Conservation (phyloP, 1,284 basidiomycete species). For the Porogramme epimiltina region DNA sequence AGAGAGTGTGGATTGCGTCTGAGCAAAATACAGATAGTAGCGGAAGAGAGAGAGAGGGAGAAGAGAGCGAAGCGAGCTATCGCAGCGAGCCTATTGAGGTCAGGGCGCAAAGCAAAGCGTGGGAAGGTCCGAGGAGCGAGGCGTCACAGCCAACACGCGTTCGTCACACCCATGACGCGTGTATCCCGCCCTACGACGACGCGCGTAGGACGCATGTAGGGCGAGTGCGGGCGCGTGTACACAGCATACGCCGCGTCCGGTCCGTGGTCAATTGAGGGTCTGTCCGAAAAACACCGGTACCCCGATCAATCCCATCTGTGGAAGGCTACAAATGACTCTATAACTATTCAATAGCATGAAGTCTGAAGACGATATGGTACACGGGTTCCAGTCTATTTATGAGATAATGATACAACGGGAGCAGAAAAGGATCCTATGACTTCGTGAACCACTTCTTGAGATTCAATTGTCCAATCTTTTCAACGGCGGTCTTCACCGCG, state of each 20-base stretch:
- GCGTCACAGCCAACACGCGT: constrained; percentile 19
- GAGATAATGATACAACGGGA: constrained; percentile 2
- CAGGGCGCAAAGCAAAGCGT: constrained; percentile 11
- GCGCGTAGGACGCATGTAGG: constrained; percentile 14
- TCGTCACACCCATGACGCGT: constrained; percentile 20
- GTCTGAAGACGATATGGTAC: no score
- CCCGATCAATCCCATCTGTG: no score
- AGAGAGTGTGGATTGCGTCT: background rate
- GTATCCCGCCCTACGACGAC: constrained; percentile 14
- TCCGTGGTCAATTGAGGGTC: no score
- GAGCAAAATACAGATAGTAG: constrained; percentile 1
- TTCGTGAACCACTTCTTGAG: constrained; percentile 77
- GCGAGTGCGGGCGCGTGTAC: background rate
- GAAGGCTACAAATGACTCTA: background rate
- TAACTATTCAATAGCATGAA: no score
- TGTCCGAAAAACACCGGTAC: no score
- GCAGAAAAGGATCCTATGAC: constrained; percentile 28
- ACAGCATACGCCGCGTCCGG: background rate
- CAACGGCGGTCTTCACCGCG: constrained; percentile 66
- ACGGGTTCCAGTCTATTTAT: no score
- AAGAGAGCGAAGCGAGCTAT: constrained; percentile 4
- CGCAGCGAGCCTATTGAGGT: constrained; percentile 10
- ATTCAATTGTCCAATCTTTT: constrained; percentile 64
- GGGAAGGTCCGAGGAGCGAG: constrained; percentile 11
- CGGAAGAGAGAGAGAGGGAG: constrained; percentile 1